Evolutionary conservation across 2,329 filamentous ascomycete species (phyloP), one percentile per base, ranked within the genome.

Genomic region (Tolypocladium nubicola): DNA sequence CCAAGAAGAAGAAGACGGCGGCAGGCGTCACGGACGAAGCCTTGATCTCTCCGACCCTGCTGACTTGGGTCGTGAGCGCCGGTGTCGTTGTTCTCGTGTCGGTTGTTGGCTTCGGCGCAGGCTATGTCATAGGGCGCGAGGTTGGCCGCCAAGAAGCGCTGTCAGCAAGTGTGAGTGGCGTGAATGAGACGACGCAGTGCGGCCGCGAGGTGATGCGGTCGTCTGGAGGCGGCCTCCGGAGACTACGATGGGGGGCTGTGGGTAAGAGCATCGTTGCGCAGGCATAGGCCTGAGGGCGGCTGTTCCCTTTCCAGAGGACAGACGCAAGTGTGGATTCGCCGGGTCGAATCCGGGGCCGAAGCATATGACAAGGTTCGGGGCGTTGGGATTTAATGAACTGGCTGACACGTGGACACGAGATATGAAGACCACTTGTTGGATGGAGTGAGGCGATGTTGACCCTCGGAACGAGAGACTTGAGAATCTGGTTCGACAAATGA

Each of bases 1-100:
- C 74, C 14, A 85, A 85, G 73, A 86, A 85, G 74, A 85, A 85
- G 73, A 80, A 76, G 66, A 78, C 75, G 38, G 67, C 70, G 1
- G 66, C 70, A 16, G 60, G 67, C 1, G 61, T 68, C 4, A 64
- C 65, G 1, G 66, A 75, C 7, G 73, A 74, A 37, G 66, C 75
- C 2, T 66, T 78, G 40, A 76, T 86, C 55, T 83, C 79, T 54
- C 83, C 83, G 39, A 85, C 83, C 1, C 70, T 86, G 9, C 68
- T 86, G 54, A 83, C 84, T 0, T 87, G 84, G 82, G 82, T 85
- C 7, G 77, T 87, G 56, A 83, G 81, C 57, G 84, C 85, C 9
- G 84, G 85, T 21, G 84, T 87, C 1, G 81, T 88, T 1, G 83
- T 88, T 10, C 75, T 88, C 13, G 81, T 88, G 3, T 85, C 82